Percentiles rank a stretch among this genome's conserved stretches.
Conservation (phyloP, 2,329 filamentous ascomycete species). For the Penicillium sp. region DNA sequence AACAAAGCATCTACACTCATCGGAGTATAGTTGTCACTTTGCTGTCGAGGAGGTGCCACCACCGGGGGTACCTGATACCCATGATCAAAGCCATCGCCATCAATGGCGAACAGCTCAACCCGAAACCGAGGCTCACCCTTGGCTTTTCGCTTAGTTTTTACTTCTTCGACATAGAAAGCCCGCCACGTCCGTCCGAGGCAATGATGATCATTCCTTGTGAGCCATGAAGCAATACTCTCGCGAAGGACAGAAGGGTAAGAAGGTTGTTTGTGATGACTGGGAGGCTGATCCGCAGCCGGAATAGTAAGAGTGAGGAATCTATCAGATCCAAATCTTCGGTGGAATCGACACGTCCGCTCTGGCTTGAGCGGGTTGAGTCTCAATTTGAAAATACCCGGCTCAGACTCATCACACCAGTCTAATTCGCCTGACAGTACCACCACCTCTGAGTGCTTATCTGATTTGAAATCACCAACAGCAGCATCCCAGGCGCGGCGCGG, state of each 20-base stretch:
- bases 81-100: slow-evolving; percentile 42
- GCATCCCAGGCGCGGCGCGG: slow-evolving; percentile 36
- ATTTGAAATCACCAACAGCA: slow-evolving; percentile 34
- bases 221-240: slow-evolving; percentile 41
- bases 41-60: slow-evolving; percentile 27
- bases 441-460: slow-evolving; percentile 37
- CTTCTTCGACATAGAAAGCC: slow-evolving; percentile 46
- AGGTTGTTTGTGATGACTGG: slow-evolving; percentile 24
- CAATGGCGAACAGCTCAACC: slow-evolving; percentile 47
- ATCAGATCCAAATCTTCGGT: slow-evolving; percentile 49
- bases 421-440: slow-evolving; percentile 45
- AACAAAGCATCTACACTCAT: slow-evolving; percentile 44
- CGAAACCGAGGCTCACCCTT: slow-evolving; percentile 29
- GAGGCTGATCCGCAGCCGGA: slow-evolving; percentile 33
- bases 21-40: slow-evolving; percentile 31
- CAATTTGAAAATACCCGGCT: slow-evolving; percentile 40
- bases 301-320: slow-evolving; percentile 46
- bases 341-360: slow-evolving; percentile 47
- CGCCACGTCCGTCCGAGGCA: slow-evolving; percentile 47
- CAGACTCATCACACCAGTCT: slow-evolving; percentile 36
- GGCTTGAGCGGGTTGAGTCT: slow-evolving; percentile 43
- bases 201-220: slow-evolving; percentile 40
- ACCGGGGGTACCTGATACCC: slow-evolving; percentile 6
- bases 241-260: slow-evolving; percentile 30
- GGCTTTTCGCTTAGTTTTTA: slow-evolving; percentile 35